Evolutionary conservation across 305 asterid species (phyloP), one percentile per base, ranked within the genome.

Genomic region (Fraxinus paxiana): DNA sequence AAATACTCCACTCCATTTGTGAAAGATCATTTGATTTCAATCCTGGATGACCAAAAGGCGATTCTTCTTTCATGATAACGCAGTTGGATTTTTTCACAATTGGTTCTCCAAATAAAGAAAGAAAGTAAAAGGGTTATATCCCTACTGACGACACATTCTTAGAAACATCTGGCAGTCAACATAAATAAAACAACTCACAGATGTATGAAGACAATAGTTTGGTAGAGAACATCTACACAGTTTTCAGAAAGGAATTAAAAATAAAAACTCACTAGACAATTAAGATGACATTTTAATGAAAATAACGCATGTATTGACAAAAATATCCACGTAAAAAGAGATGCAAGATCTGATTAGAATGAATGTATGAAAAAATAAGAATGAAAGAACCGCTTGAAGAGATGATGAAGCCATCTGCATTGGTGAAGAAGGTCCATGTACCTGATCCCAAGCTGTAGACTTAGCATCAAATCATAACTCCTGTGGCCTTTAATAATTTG

Each of bases 371-470:
- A 70, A 70, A 65, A 30, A 30, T 70, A 70, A 31, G 75, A 70
- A 70, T 70, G 41, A 70, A 30, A 70, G 41, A 33, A 70, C 37
- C n/a, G 43, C 75, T 41, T n/a, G 22, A 10, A 56, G 33, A 71
- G 73, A 75, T n/a, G 65, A 6, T 18, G 77, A 76, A 84, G 13
- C 63, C 43, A 77, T 37, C 18, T 15, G 81, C 70, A 70, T 10
- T 48, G 30, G 75, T 61, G 79, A 75, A 51, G 70, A 72, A 34
- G 79, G 71, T 85, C 76, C 77, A 43, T 75, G 43, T 82, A 93
- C 99, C 99, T 96, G 90, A 96, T 96, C 79, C 99, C 99, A 43
- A 96, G 99, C 92, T 94, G 99, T 87, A 96, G 83, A 87, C 97
- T 92, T 31, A 94, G 89, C 99, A 96, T 96, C 86, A 96, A 88